Conservation (phyloP, 768 basidiomycete genomes). For the Omphalotus guepiniiformis region DNA sequence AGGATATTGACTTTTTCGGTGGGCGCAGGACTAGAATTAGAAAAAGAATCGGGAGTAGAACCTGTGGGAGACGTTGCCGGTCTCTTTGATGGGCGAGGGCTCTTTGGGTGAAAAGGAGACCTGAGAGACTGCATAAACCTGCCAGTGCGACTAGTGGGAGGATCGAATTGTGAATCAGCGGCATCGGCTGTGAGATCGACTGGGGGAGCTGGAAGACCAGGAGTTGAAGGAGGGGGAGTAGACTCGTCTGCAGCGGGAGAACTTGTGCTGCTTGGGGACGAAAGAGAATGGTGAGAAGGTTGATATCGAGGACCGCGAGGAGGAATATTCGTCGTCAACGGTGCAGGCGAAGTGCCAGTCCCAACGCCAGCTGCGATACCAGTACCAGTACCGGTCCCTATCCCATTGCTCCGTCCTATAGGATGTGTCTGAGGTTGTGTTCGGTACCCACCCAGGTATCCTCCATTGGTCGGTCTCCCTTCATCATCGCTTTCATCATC, state of each 20-base stretch:
- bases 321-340: constrained; percentile 34
- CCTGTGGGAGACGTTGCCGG: constrained; percentile 26
- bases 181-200: constrained; percentile 35
- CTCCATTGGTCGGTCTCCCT: constrained; percentile 10
- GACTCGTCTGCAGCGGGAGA: constrained; percentile 60
- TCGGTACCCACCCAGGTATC: too few relatives aligned
- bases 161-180: constrained; percentile 29
- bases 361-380: too few relatives aligned
- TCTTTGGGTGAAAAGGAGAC: constrained; percentile 26
- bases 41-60: neutral
- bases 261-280: constrained; percentile 66
- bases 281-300: constrained; percentile 51
- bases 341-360: constrained; percentile 28
- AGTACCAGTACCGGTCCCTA: too few relatives aligned
- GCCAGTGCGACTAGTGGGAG: constrained; percentile 20
- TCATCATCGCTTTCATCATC: constrained; percentile 36
- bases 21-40: neutral
- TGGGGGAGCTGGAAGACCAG: constrained; percentile 44
- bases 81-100: constrained; percentile 11
- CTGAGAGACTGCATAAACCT: constrained; percentile 32
- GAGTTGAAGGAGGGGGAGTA: constrained; percentile 70
- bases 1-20: constrained; percentile 52
- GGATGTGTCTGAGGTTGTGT: too few relatives aligned
- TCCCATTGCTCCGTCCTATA: too few relatives aligned
- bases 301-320: constrained; percentile 31